Evolutionary conservation across 371 early-diverging fungal genomes (phyloP).

Genomic region (Mucor saturninus): DNA sequence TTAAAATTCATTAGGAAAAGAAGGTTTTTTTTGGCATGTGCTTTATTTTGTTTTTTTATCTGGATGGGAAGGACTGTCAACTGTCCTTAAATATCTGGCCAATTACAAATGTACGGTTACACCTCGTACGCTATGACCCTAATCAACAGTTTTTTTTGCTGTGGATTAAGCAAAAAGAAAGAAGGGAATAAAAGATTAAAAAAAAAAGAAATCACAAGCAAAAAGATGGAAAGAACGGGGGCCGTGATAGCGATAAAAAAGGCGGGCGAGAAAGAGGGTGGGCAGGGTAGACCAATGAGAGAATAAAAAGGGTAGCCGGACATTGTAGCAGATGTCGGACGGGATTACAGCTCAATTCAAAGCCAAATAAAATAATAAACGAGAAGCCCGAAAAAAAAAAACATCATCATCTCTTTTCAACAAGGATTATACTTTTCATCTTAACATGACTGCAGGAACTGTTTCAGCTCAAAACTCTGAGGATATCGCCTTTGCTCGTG

Average conservation of each 20-base stretch:
- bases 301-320: conserved; percentile 11
- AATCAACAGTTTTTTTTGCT: not conserved
- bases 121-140: conserved; percentile 5
- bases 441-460: conserved; percentile 27
- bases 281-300: too few species aligned
- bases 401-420: conserved; percentile 1
- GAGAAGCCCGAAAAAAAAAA: not conserved
- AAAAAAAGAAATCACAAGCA: not conserved
- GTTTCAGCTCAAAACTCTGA: conserved; percentile 50
- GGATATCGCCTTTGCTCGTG: conserved; percentile 58
- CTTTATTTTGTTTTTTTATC: too few species aligned
- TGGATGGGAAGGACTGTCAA: too few species aligned
- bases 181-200: not conserved
- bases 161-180: not conserved
- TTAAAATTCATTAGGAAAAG: too few species aligned
- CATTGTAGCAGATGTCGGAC: conserved; percentile 22
- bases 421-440: conserved; percentile 3
- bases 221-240: not conserved
- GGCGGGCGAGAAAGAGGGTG: too few species aligned
- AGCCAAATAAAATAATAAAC: conserved; percentile 2
- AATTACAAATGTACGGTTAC: not conserved
- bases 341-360: conserved; percentile 15
- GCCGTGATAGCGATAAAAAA: too few species aligned
- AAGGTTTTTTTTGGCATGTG: too few species aligned
- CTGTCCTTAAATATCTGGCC: not conserved